These are phyloP conservation scores for Stephania cephalantha DNA, from an alignment of 164 flowering plant genomes.

Conservation along the genomic window DNA sequence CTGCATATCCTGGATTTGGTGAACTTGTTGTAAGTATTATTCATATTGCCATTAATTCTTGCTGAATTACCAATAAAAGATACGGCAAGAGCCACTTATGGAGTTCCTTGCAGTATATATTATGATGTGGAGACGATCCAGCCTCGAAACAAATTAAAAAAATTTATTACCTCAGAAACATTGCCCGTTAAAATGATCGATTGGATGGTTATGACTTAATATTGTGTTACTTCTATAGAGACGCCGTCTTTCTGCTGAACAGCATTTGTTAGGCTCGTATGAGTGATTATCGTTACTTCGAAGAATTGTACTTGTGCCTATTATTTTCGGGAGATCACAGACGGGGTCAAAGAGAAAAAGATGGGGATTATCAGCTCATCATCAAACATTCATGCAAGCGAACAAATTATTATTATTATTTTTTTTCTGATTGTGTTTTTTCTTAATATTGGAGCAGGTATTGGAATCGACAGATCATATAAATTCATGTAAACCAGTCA, in stretches of 20 bases:
- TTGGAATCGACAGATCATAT: constrained; percentile 93
- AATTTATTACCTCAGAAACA: background rate
- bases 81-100: background rate
- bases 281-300: background rate
- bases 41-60: background rate
- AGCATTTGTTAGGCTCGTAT: background rate
- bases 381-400: background rate
- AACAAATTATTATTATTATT: background rate
- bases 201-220: background rate
- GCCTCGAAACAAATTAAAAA: background rate
- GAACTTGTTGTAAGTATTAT: constrained; percentile 85
- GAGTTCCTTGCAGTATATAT: background rate
- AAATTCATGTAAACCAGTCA: constrained; percentile 94
- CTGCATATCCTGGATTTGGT: constrained; percentile 99
- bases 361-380: background rate
- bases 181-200: background rate
- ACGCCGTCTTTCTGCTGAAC: background rate
- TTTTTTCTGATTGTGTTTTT: background rate
- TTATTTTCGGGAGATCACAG: background rate
- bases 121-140: background rate
- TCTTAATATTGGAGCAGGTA: constrained; percentile 42
- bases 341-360: background rate
- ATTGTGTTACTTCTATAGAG: background rate
- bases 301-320: background rate
- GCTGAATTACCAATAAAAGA: background rate